Conservation (phyloP, 2,329 filamentous ascomycete genomes). For the Aspergillus sp. region DNA sequence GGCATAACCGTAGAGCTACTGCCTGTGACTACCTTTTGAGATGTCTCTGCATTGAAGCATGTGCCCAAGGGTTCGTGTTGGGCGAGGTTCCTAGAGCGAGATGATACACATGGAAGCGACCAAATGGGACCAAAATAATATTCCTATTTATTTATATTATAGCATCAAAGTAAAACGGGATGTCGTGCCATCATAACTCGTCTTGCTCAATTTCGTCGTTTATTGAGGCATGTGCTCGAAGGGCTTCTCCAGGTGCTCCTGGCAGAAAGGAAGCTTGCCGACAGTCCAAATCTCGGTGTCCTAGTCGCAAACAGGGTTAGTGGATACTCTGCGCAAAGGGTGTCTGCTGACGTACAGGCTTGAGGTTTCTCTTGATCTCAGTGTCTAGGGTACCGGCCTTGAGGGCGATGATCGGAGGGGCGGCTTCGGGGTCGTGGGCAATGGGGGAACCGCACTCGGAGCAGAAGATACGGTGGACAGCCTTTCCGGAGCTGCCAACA, state of each 20-base stretch:
- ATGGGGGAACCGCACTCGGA: conserved; percentile 71
- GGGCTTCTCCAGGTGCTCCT: conserved; percentile 66
- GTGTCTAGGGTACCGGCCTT: conserved; percentile 68
- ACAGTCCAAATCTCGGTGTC: conserved; percentile 72
- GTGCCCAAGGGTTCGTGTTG: too few relatives aligned
- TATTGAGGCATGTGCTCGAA: conserved; percentile 68
- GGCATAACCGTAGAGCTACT: too few relatives aligned
- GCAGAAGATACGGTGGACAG: conserved; percentile 72
- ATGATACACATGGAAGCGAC: neutral
- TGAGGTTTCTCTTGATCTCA: conserved; percentile 69
- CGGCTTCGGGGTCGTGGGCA: conserved; percentile 71
- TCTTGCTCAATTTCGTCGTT: neutral
- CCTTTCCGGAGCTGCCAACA: conserved; percentile 63
- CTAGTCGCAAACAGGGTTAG: conserved; percentile 22
- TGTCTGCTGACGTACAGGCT: conserved; percentile 51
- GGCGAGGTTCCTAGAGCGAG: neutral
- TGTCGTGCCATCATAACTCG: conserved; percentile 12
- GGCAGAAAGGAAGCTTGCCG: conserved; percentile 71
- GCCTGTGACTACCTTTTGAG: too few relatives aligned
- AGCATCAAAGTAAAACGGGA: conserved; percentile 2
- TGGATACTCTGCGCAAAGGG: neutral
- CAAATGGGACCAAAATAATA: neutral
- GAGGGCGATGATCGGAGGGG: conserved; percentile 70
- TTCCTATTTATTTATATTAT: conserved; percentile 8
- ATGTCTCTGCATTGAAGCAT: too few relatives aligned